Conservation (phyloP, 2,329 filamentous ascomycete genomes). For the Cadophora luteo-olivacea region DNA sequence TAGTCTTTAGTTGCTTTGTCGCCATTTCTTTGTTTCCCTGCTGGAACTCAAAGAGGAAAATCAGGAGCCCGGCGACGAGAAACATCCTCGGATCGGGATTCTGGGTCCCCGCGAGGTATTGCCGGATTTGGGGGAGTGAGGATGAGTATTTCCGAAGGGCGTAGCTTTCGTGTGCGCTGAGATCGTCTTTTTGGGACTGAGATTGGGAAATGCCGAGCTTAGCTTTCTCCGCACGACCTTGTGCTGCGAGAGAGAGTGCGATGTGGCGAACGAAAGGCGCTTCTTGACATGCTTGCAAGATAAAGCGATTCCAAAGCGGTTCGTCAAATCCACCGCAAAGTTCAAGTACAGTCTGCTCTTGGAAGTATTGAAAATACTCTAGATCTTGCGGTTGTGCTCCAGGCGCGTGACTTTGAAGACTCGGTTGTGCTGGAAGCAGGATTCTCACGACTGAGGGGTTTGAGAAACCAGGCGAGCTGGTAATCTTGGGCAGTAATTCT, state of each 20-base stretch:
- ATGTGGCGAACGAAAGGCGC: slow-evolving; percentile 5
- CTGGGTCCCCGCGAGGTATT: background rate
- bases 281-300: slow-evolving; percentile 7
- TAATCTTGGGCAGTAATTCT: background rate
- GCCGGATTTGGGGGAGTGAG: background rate
- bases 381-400: background rate
- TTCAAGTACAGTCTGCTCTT: slow-evolving; percentile 3
- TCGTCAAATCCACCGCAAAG: slow-evolving; percentile 7
- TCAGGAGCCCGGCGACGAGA: slow-evolving; percentile 1
- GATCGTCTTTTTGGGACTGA: background rate
- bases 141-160: slow-evolving; percentile 1
- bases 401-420: background rate
- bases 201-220: background rate
- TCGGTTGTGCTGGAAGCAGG: background rate
- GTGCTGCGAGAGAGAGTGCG: background rate
- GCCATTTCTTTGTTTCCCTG: slow-evolving; percentile 1
- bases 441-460: background rate
- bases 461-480: background rate
- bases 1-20: slow-evolving; percentile 4
- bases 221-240: background rate
- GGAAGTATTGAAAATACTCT: slow-evolving; percentile 11
- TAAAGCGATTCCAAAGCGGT: background rate
- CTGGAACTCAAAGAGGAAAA: slow-evolving; percentile 2
- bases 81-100: slow-evolving; percentile 6
- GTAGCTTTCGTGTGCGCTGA: background rate